A percentile compares a stretch with the other conserved stretches of the same genome.
Conservation (phyloP, 192 early-diverging fungal genomes). For the Lobosporangium transversale region DNA sequence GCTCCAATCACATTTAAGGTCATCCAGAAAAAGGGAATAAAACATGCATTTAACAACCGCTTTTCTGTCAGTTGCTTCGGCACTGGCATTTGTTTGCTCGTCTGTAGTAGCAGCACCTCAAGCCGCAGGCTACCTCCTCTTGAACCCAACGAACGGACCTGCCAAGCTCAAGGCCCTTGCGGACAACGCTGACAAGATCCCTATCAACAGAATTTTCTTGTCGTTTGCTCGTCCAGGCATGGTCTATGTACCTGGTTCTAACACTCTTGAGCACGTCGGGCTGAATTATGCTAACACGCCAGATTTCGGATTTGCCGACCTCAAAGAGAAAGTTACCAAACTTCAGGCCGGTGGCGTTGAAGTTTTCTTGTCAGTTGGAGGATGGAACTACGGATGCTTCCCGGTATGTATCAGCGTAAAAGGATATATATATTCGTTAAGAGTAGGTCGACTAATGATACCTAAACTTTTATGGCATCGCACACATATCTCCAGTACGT, state of each 20-base stretch:
- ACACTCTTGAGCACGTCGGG: conserved; percentile 42
- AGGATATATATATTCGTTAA: not conserved
- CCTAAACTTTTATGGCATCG: too few species aligned
- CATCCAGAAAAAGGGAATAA: not conserved
- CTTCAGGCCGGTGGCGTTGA: conserved; percentile 40
- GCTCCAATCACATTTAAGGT: not conserved
- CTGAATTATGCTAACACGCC: conserved; percentile 25
- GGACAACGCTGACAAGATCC: conserved; percentile 39
- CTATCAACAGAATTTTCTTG: conserved; percentile 38
- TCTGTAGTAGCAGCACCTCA: conserved; percentile 15
- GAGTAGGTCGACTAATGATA: not conserved
- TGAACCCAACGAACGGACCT: conserved; percentile 39
- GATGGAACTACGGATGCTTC: conserved; percentile 56
- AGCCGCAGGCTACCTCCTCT: conserved; percentile 39
- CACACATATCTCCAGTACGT: too few species aligned
- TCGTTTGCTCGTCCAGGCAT: conserved; percentile 41
- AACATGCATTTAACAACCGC: conserved; percentile 37
- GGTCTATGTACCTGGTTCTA: conserved; percentile 47
- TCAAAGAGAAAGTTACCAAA: conserved; percentile 22
- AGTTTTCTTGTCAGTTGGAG: conserved; percentile 48
- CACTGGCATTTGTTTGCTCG: conserved; percentile 4
- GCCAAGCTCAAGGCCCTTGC: conserved; percentile 47
- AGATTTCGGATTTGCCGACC: conserved; percentile 45
- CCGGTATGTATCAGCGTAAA: conserved; percentile 26
- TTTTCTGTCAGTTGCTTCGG: conserved; percentile 39